Evolutionary conservation across 2,329 filamentous ascomycete genomes (phyloP).

Genomic region (Trichoderma aggressivum): DNA sequence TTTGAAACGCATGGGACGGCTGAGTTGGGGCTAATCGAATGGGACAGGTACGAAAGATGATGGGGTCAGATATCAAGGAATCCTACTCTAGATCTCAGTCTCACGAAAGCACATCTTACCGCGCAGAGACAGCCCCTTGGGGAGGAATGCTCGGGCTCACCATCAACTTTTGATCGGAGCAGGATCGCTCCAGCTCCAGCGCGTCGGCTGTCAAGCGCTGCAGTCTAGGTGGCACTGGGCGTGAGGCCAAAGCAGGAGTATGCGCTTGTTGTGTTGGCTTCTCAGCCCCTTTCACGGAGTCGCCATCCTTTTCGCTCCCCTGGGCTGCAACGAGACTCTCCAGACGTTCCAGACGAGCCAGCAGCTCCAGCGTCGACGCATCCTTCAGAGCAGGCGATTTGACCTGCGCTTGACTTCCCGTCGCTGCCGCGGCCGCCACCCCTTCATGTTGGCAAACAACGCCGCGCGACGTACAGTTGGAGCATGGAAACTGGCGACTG

Average conservation of each 20-base stretch:
- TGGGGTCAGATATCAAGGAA: slow-evolving; percentile 30
- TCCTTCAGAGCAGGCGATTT: slow-evolving; percentile 17
- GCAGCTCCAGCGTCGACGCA: slow-evolving; percentile 23
- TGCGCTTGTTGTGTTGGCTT: not conserved
- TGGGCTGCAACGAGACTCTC: slow-evolving; percentile 23
- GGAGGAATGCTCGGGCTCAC: slow-evolving; percentile 25
- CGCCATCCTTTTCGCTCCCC: not conserved
- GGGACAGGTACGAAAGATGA: slow-evolving; percentile 34
- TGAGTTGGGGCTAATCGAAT: slow-evolving; percentile 32
- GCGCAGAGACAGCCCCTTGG: slow-evolving; percentile 2
- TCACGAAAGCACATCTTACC: not conserved
- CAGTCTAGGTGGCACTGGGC: slow-evolving; percentile 29
- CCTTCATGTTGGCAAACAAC: slow-evolving; percentile 30
- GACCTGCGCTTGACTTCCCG: not conserved
- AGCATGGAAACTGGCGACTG: slow-evolving; percentile 36
- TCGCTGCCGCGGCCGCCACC: not conserved
- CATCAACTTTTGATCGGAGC: slow-evolving; percentile 29
- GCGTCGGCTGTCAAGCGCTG: slow-evolving; percentile 35
- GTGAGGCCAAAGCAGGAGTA: slow-evolving; percentile 1
- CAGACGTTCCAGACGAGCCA: slow-evolving; percentile 25
- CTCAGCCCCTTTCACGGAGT: not conserved
- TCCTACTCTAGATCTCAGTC: slow-evolving; percentile 26
- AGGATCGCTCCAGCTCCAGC: slow-evolving; percentile 33
- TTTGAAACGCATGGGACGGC: slow-evolving; percentile 33
- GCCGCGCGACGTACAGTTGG: slow-evolving; percentile 36